Conservation (phyloP, 176 grass and related monocot species). For the Phragmites australis region DNA sequence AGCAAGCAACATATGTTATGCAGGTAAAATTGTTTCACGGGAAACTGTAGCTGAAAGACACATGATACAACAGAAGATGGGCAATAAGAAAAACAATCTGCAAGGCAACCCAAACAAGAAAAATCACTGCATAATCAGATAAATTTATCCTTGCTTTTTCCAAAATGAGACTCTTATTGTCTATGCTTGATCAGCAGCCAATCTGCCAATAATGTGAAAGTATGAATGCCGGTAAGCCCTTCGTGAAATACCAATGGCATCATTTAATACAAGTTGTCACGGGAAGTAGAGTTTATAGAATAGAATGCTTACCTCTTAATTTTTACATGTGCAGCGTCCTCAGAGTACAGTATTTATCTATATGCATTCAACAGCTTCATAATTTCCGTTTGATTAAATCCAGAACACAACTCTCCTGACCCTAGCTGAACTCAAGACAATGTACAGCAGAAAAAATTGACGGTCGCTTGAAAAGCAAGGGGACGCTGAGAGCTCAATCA, state of each 20-base stretch:
- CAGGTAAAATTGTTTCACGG: neutral
- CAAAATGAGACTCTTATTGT: neutral
- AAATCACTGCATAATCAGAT: neutral
- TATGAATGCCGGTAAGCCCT: neutral
- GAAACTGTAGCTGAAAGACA: neutral
- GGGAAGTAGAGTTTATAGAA: neutral
- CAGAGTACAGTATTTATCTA: slow-evolving; percentile 10
- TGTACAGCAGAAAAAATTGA: slow-evolving; percentile 5
- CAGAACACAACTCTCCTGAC: slow-evolving; percentile 4
- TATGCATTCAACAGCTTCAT: slow-evolving; percentile 27
- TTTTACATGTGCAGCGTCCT: neutral
- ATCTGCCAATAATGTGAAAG: slow-evolving; percentile 15
- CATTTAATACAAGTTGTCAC: neutral
- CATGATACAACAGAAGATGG: neutral
- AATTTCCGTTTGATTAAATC: slow-evolving; percentile 1
- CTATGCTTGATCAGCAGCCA: slow-evolving; percentile 17
- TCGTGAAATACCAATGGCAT: neutral
- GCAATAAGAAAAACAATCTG: neutral
- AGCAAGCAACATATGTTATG: neutral
- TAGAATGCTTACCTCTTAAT: slow-evolving; percentile 23
- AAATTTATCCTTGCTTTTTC: neutral
- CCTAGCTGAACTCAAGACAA: neutral
- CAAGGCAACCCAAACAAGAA: neutral
- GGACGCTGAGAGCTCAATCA: neutral
- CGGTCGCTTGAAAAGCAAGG: neutral